Base-by-base conservation (phyloP, 2,329 filamentous ascomycete species). In the Aspergillus eucalypticola region DNA sequence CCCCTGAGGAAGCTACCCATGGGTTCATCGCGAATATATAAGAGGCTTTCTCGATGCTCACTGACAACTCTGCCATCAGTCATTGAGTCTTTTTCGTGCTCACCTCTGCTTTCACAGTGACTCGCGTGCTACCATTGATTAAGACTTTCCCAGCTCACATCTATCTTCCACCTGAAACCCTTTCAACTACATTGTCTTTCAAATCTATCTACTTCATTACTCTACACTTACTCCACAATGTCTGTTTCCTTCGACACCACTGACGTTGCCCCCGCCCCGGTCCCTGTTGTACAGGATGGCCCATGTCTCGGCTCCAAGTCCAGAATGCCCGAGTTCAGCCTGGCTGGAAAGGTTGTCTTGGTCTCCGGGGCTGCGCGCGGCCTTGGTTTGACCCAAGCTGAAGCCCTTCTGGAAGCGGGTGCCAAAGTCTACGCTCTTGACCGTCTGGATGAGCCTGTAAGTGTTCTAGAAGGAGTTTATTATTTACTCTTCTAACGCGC, bases 401-500 rank as follows among this genome's bases (percentile, higher is more conserved):
- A 93, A 68, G 89, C 87, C 1, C 77, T 93, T 13, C 79, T 91
- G 11, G 89, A 93, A 74, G 90, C 90, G 23, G 90, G 90, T 19
- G 90, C 91, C 35, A 89, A 67, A 58, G 77, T 79, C 19, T 81
- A 80, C 61, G 76, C 75, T 13, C 70, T 81, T 10, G 79, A 81
- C 64, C 73, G 78, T 55, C 71, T 79, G 21, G 69, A 74, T 48
- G 76, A 76, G 29, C 74, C 73, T 15, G 76, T 78, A 66, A 62
- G 70, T 68, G 51, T 2, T 5, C 35, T 23, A 48, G 6, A 19
- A n/a, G 23, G 13, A 54, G 4, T 29, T 7, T 15, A 42, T 8
- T 44, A 25, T n/a, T 4, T 6, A 13, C 32, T 35, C 5, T 27
- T 15, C 15, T 52, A 25, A 49, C 42, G 61, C 39, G 46, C 21